Evolutionary conservation across 495 filamentous ascomycete species (phyloP), one percentile per base, ranked within the genome.

Genomic region (Xylaria sp.): DNA sequence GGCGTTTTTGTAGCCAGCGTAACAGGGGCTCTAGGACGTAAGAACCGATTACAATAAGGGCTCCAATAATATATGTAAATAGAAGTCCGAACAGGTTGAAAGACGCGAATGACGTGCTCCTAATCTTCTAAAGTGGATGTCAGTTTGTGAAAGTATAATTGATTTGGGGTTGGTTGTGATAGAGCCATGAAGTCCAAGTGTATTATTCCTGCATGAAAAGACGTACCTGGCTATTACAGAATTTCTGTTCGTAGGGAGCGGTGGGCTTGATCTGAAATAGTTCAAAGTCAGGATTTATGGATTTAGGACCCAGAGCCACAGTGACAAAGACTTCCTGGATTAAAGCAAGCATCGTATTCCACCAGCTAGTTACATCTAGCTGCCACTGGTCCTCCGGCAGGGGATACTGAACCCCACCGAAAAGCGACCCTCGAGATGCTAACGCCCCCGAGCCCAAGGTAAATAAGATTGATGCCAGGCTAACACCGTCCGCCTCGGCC

Each of bases 51-150:
- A 72, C 55, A 2, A 75, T 64, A 63, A 72, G 17, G 0, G 5
- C 14, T 6, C 73, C 73, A 0, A 52, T 1, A 3, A 70, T 24
- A 43, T 61, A 69, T 12, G 55, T 72, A 31, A 75, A 67, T 26
- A 52, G 29, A 46, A 75, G 58, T 11, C 73, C 69, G 40, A 75
- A 72, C 0, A 75, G 43, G 44, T 59, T 72, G 52, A 75, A 72
- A 17, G 65, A 69, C 19, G 31, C 46, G 40, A 70, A 67, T 40
- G n/a, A 37, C 2, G 73, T 57, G 57, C 57, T 69, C 44, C 46
- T 21, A 14, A 74, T 72, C 69, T 74, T 74, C 73, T 74, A 53
- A 19, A n/a, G n/a, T n/a, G n/a, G n/a, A n/a, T n/a, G n/a, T n/a
- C n/a, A n/a, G n/a, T n/a, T n/a, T n/a, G n/a, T n/a, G n/a, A n/a